Base-by-base conservation (phyloP, 495 filamentous ascomycete species). In the Lepraria neglecta region DNA sequence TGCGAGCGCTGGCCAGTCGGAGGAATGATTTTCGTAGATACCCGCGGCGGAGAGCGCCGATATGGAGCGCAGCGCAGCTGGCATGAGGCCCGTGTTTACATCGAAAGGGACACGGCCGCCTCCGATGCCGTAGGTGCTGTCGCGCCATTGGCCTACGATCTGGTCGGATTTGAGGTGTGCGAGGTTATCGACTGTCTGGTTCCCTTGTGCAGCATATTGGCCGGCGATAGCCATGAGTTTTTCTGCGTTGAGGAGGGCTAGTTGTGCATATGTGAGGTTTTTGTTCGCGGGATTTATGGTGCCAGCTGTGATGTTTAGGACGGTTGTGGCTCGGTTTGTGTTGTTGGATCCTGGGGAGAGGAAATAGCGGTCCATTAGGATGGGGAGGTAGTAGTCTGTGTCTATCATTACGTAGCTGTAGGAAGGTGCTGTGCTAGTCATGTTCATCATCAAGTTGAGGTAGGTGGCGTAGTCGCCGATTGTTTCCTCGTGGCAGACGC, bases 351-450 rank as follows among this genome's bases (percentile, higher is more conserved):
- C 63, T 0, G 68, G 59, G 15, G 77, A 78, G 31, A 84, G 58
- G 54, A 87, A 82, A 68, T 87, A 87, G 51, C 77, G 74, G 50
- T 81, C 72, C 73, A 87, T 76, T 31, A 84, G 64, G 17, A 84
- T 69, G 4, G 78, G 78, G 3, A 86, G 74, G 60, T 76, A 86
- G 63, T 80, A 85, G 63, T 87, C 82, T n/a, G 83, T 78, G 62
- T 87, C 84, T 40, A 87, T 70, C 84, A 87, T 87, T 54, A 77
- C 78, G 63, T 87, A 87, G 58, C 81, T 78, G 68, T 77, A 87
- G 11, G 66, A 67, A 15, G 83, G 80, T 11, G 75, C 78, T n/a
- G 73, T 80, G 52, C 78, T 81, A 11, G 48, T 52, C 3, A 52
- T 52, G 27, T 52, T 52, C 48, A 52, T 52, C 48, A 30, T 52